Evolutionary conservation across 2,329 filamentous ascomycete genomes (phyloP), one percentile per base, ranked within the genome.

Genomic region (Venturia asperata): DNA sequence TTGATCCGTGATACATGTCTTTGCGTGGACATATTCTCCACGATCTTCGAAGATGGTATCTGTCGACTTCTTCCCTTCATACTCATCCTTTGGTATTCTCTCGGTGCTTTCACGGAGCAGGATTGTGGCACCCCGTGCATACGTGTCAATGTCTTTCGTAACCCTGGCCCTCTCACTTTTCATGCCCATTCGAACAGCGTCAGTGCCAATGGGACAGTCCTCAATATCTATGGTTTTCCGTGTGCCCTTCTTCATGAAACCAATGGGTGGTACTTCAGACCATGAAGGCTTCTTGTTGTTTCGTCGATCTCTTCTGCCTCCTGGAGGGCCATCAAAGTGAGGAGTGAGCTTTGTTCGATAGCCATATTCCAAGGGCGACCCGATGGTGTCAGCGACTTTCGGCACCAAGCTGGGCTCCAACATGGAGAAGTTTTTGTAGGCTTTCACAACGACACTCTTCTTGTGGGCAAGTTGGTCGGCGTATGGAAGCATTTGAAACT

Each of bases 271-370:
- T 3, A 89, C 82, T 65, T 82, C 80, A 17, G 82, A 77, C 70
- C 90, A 89, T 63, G 77, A 78, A 66, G 82, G 80, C 72, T 81
- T 82, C 66, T 80, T 79, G 66, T 83, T 80, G 66, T 83, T 76
- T 65, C 77, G 71, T 66, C 78, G 77, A 67, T 81, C 77, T 70
- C 78, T 65, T 72, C 76, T 71, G 71, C 81, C 74, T 66, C 78
- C 76, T 30, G 85, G 85, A 0, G 92, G 90, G 0, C 86, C 89
- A 73, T 96, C 89, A 73, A 97, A 99, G 77, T 99, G 94, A 37
- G 94, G 94, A 21, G 94, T 99, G 69, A 99, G 83, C 78, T 99
- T 99, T 24, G 94, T 99, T 64, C 94, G 86, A 80, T 99, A 99
- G 65, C 88, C 90, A 76, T 95, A 97, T 77, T 96, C 87, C 67